Evolutionary conservation across 2,329 filamentous ascomycete species (phyloP), one percentile per base, ranked within the genome.

Genomic region (Chaetomium strumarium): DNA sequence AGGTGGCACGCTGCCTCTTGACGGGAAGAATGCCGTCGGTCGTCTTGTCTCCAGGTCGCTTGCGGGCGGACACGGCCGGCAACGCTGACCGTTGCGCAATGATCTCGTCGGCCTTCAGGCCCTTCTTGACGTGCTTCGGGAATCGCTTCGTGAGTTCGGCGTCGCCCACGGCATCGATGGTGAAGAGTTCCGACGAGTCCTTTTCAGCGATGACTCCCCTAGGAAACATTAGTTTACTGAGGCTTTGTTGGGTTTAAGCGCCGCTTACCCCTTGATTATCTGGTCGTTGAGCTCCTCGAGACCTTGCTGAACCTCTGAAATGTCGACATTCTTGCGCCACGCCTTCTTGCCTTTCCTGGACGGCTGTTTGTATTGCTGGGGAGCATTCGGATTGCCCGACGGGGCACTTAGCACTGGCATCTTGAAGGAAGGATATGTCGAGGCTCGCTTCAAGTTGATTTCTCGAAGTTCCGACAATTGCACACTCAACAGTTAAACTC

Each of bases 321-420:
- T 81, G 71, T 99, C 90, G 70, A 99, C 90, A 73, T 99, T 96
- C 71, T 97, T 99, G 66, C 93, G 82, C 93, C 93, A 99, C 31
- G 93, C 92, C 75, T 95, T 97, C 73, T 97, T 97, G 63, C 95
- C 93, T 70, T 99, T 99, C 67, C 93, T 81, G 5, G 92, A 97
- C 24, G 90, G 83, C 70, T 99, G 93, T 58, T 82, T 90, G 72
- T 86, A 84, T 61, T 95, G 89, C 58, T 85, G 83, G 11, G 90
- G 91, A 16, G 88, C 86, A 34, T 77, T 71, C 12, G 72, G 70
- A 34, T 78, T 71, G 55, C 72, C 77, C 38, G 74, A 69, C 45
- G 70, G 70, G 44, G 73, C 70, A 59, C 72, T 70, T 29, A 83
- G 62, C 24, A 78, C 72, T n/a, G 79, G 77, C 80, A 83, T 83